phyloP scores from a whole-genome alignment of 495 filamentous ascomycete species.

The Staphylotrichum longicolle region DNA sequence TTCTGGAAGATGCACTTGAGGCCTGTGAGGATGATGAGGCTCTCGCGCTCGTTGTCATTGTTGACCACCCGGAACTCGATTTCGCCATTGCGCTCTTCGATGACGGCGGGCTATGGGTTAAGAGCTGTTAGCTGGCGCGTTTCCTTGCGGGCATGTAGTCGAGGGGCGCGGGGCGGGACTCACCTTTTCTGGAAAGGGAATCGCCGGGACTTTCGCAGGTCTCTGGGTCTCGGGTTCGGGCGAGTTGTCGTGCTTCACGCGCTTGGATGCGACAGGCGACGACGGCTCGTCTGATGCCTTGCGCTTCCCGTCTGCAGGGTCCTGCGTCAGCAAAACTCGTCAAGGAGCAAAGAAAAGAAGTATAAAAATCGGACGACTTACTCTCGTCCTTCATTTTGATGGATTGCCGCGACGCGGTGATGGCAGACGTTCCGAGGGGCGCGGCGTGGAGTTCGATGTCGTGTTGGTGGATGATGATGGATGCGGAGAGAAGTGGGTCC shows the following conservation, averaged over 20 bases:
- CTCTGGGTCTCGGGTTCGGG: conserved; percentile 52
- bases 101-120: conserved; percentile 65
- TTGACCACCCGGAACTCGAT: conserved; percentile 98
- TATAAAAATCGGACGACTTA: conserved; percentile 25
- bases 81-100: conserved; percentile 91
- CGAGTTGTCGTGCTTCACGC: conserved; percentile 57
- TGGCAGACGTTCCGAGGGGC: neutral
- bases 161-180: conserved; percentile 11
- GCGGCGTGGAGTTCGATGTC: conserved; percentile 3
- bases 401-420: conserved; percentile 15
- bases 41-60: conserved; percentile 85
- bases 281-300: conserved; percentile 72
- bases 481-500: conserved; percentile 20
- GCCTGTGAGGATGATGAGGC: conserved; percentile 90
- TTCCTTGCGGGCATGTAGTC: conserved; percentile 28
- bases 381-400: conserved; percentile 51
- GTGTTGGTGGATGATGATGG: conserved; percentile 14
- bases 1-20: conserved; percentile 99
- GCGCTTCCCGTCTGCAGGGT: conserved; percentile 61
- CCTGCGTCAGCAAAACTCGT: neutral
- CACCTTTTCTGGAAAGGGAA: conserved; percentile 85
- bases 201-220: conserved; percentile 50
- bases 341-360: neutral
- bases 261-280: conserved; percentile 62
- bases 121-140: neutral